Conservation (phyloP, 2,329 filamentous ascomycete species). For the Zymoseptoria pseudotritici region DNA sequence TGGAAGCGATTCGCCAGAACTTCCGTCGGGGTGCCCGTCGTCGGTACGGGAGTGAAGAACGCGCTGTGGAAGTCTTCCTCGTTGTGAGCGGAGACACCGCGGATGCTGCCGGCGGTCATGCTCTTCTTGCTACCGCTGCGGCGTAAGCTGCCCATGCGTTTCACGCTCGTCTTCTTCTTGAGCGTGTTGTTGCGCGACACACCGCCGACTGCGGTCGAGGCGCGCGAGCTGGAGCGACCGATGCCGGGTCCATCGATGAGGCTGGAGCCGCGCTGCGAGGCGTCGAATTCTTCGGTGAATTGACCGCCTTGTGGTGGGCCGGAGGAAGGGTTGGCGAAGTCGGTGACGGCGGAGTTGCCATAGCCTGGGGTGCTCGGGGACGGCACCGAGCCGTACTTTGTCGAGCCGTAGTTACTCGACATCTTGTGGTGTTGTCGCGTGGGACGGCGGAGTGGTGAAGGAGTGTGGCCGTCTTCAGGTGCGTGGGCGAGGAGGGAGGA, state of each 20-base stretch:
- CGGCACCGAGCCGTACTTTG: not conserved
- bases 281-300: not conserved
- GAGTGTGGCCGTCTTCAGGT: not conserved
- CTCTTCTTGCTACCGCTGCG: conserved; percentile 75
- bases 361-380: not conserved
- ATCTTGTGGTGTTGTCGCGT: not conserved
- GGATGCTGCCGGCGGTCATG: conserved; percentile 77
- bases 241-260: conserved; percentile 28
- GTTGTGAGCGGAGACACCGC: conserved; percentile 59
- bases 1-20: conserved; percentile 81
- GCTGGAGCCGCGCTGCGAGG: not conserved
- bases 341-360: not conserved
- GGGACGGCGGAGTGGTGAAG: not conserved
- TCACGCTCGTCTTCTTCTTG: conserved; percentile 79
- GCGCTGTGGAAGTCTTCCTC: conserved; percentile 69
- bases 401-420: not conserved
- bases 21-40: conserved; percentile 79
- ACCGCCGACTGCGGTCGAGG: conserved; percentile 39
- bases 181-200: conserved; percentile 63
- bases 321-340: not conserved
- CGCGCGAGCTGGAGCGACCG: conserved; percentile 54
- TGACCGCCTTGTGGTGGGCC: not conserved
- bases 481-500: not conserved
- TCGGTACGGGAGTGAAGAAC: conserved; percentile 85
- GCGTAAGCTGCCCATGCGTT: conserved; percentile 64